Conservation (phyloP, 179 eudicot species). For the Beta macrorhiza region DNA sequence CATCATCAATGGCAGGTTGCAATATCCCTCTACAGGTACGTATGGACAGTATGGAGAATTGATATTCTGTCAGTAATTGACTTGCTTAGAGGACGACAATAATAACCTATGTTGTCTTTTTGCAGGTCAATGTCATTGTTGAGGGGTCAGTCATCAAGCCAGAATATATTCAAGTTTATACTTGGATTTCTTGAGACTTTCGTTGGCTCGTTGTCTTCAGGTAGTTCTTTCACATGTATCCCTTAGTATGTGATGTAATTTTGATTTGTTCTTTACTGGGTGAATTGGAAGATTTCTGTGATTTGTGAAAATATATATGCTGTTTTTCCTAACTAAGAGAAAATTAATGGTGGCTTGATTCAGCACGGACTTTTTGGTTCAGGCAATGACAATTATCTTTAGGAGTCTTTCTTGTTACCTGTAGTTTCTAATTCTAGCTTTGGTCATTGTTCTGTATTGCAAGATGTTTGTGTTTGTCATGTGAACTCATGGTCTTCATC, state of each 20-base stretch:
- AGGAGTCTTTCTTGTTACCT: background rate
- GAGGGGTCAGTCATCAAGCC: conserved; percentile 66
- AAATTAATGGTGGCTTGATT: background rate
- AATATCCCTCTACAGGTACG: conserved; percentile 94
- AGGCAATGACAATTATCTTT: background rate
- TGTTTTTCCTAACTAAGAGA: background rate
- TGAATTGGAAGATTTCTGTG: background rate
- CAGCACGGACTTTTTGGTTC: background rate
- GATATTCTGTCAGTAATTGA: conserved; percentile 13
- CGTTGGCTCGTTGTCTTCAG: conserved; percentile 97
- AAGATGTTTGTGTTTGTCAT: background rate
- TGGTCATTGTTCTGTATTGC: background rate
- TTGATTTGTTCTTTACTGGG: conserved; percentile 6
- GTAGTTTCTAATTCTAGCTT: background rate
- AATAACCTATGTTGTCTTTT: conserved; percentile 21
- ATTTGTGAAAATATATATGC: background rate
- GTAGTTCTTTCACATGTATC: conserved; percentile 36
- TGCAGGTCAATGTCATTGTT: conserved; percentile 89
- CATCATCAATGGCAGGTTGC: conserved; percentile 73
- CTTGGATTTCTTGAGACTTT: conserved; percentile 94
- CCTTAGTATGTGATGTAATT: background rate
- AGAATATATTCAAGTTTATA: conserved; percentile 60
- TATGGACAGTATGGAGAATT: conserved; percentile 1
- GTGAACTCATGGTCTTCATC: background rate
- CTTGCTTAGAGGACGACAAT: background rate